phyloP scores from a whole-genome alignment of 768 basidiomycete species.

The Termitomyces sp. region DNA sequence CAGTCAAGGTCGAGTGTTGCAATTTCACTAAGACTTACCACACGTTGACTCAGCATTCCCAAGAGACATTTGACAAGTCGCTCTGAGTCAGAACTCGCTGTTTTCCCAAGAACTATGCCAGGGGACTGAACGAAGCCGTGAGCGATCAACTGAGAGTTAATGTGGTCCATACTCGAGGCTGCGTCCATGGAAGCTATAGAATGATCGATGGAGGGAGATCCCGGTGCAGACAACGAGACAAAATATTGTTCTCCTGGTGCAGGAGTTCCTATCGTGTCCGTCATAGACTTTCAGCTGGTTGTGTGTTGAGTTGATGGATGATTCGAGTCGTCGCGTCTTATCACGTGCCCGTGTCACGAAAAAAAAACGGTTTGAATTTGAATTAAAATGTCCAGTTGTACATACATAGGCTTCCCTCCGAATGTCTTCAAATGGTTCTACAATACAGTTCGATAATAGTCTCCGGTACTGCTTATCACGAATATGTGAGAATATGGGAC shows the following conservation, averaged over 20 bases:
- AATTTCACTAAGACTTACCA: slow-evolving; percentile 45
- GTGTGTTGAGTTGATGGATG: neutral
- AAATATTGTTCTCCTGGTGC: slow-evolving; percentile 51
- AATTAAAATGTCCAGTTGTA: too few relatives aligned
- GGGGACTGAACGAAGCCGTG: slow-evolving; percentile 68
- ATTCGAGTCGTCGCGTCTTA: slow-evolving; percentile 10
- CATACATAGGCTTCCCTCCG: neutral
- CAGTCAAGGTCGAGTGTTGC: neutral
- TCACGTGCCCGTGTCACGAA: slow-evolving; percentile 21
- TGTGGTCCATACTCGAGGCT: slow-evolving; percentile 65
- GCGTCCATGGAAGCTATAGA: slow-evolving; percentile 44
- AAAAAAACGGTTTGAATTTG: neutral
- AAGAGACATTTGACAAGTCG: slow-evolving; percentile 69
- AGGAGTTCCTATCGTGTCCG: slow-evolving; percentile 33
- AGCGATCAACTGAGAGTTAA: slow-evolving; percentile 77
- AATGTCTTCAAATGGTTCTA: neutral
- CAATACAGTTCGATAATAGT: neutral
- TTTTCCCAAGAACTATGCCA: slow-evolving; percentile 64
- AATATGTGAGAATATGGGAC: neutral
- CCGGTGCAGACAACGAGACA: slow-evolving; percentile 35
- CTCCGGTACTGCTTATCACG: neutral
- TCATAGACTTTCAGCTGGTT: neutral
- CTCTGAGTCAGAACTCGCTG: slow-evolving; percentile 50
- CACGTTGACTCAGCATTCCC: slow-evolving; percentile 66
- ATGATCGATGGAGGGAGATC: slow-evolving; percentile 38